Percentiles rank a stretch among this genome's conserved stretches.
phyloP scores from a whole-genome alignment of 768 basidiomycete species.

The Trametes maxima region DNA sequence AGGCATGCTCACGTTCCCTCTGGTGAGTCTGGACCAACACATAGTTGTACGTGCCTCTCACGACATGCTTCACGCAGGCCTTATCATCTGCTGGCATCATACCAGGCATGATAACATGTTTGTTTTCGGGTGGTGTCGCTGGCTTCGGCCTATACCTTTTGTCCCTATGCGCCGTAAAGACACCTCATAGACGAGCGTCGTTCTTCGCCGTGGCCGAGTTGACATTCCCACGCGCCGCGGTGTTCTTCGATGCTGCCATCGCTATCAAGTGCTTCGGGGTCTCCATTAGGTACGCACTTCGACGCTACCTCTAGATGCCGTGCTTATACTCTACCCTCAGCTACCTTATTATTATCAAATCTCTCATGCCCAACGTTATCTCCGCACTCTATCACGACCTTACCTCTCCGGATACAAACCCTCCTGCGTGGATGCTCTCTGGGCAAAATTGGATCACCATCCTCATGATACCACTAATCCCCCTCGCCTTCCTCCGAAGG shows the following conservation, averaged over 20 bases:
- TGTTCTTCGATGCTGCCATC: slow-evolving; percentile 93
- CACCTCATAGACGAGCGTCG: slow-evolving; percentile 74
- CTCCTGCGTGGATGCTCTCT: slow-evolving; percentile 75
- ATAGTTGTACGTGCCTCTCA: not conserved
- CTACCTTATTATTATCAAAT: slow-evolving; percentile 91
- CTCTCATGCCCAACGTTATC: slow-evolving; percentile 90
- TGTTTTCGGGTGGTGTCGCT: slow-evolving; percentile 74
- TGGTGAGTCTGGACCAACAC: slow-evolving; percentile 49
- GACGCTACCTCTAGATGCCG: not conserved
- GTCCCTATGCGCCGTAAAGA: slow-evolving; percentile 75
- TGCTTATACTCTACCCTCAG: slow-evolving; percentile 38
- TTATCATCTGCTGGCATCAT: slow-evolving; percentile 90
- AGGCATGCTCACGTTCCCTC: slow-evolving; percentile 90
- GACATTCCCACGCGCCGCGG: slow-evolving; percentile 85
- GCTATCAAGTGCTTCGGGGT: slow-evolving; percentile 98
- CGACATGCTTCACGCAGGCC: slow-evolving; percentile 50
- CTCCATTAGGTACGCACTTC: slow-evolving; percentile 69
- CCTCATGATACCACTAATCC: slow-evolving; percentile 75
- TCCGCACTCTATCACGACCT: slow-evolving; percentile 80
- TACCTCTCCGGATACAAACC: slow-evolving; percentile 59
- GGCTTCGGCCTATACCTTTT: slow-evolving; percentile 90
- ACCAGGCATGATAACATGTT: slow-evolving; percentile 87
- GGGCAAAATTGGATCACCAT: slow-evolving; percentile 84
- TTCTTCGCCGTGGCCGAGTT: slow-evolving; percentile 84
- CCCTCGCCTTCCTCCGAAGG: slow-evolving; percentile 80